Evolutionary conservation across 768 basidiomycete genomes (phyloP).

Genomic region (Termitomyces sp.): DNA sequence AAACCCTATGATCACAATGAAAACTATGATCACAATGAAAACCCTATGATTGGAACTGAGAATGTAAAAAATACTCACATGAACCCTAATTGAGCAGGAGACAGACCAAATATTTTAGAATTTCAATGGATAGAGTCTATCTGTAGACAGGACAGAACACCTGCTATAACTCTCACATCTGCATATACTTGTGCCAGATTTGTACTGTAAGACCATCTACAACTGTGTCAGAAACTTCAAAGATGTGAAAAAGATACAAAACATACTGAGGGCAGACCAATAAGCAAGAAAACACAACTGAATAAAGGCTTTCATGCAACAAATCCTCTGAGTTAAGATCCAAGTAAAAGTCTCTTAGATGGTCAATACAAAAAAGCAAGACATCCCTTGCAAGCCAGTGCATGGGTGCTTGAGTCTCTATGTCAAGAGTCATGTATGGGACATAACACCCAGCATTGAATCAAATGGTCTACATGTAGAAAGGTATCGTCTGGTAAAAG

Average conservation of each 20-base stretch:
- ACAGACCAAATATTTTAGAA: constrained; percentile 57
- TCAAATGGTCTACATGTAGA: too few relatives aligned
- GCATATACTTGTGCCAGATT: constrained; percentile 87
- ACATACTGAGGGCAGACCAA: constrained; percentile 84
- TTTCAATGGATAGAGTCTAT: constrained; percentile 65
- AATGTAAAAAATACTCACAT: constrained; percentile 30
- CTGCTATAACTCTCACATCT: constrained; percentile 82
- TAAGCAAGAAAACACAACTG: constrained; percentile 89
- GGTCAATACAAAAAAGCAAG: constrained; percentile 89
- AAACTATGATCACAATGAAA: neutral
- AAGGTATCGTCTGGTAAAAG: too few relatives aligned
- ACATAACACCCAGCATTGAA: too few relatives aligned
- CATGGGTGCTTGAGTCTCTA: constrained; percentile 67
- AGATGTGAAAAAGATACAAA: neutral
- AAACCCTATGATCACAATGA: too few relatives aligned
- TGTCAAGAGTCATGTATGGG: constrained; percentile 4
- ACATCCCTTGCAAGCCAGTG: constrained; percentile 84
- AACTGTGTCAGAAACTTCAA: constrained; percentile 1
- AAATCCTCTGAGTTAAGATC: constrained; percentile 78
- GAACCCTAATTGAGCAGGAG: constrained; percentile 43
- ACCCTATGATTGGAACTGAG: neutral
- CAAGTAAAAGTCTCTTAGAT: constrained; percentile 81
- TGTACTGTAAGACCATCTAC: constrained; percentile 94
- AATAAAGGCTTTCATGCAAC: constrained; percentile 74
- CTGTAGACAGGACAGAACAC: constrained; percentile 77